These are phyloP conservation scores for Leccinum truebloodii DNA, from an alignment of 768 basidiomycete species.

Conservation along the genomic window DNA sequence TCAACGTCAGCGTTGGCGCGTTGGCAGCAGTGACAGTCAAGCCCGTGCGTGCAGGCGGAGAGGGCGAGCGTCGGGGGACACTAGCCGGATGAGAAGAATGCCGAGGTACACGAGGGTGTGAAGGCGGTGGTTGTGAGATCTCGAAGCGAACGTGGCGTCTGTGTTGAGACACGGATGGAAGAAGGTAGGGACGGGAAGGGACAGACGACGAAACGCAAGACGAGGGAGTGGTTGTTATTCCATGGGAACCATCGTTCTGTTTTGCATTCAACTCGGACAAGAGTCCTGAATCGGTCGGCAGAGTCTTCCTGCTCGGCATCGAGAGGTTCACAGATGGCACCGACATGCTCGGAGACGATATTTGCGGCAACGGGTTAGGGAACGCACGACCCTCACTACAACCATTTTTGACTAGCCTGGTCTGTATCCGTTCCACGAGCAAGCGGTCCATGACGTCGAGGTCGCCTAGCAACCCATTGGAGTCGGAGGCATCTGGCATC, in stretches of 20 bases:
- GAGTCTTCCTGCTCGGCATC: slow-evolving; percentile 11
- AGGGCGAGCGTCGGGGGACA: slow-evolving; percentile 27
- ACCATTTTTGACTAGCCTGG: slow-evolving; percentile 34
- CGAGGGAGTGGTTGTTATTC: not conserved
- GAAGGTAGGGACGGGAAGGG: slow-evolving; percentile 3
- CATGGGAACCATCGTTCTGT: not conserved
- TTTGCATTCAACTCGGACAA: slow-evolving; percentile 1
- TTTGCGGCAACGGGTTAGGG: slow-evolving; percentile 23
- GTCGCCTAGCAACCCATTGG: slow-evolving; percentile 6
- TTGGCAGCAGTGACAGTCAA: not conserved
- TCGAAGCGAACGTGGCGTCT: slow-evolving; percentile 30
- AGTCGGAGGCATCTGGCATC: slow-evolving; percentile 1
- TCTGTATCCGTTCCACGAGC: slow-evolving; percentile 36
- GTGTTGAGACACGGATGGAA: slow-evolving; percentile 8
- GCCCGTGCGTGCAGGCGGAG: slow-evolving; percentile 22
- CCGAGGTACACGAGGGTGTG: slow-evolving; percentile 1
- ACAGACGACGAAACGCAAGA: slow-evolving; percentile 5
- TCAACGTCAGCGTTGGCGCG: slow-evolving; percentile 21
- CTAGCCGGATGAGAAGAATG: slow-evolving; percentile 3
- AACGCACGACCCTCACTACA: slow-evolving; percentile 24
- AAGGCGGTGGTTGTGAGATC: not conserved
- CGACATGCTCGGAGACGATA: slow-evolving; percentile 27
- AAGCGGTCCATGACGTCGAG: slow-evolving; percentile 34
- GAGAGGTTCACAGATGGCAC: slow-evolving; percentile 22
- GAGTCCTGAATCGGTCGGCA: slow-evolving; percentile 1